Conservation (phyloP, 2,329 filamentous ascomycete species). For the Cryphonectria radicalis region DNA sequence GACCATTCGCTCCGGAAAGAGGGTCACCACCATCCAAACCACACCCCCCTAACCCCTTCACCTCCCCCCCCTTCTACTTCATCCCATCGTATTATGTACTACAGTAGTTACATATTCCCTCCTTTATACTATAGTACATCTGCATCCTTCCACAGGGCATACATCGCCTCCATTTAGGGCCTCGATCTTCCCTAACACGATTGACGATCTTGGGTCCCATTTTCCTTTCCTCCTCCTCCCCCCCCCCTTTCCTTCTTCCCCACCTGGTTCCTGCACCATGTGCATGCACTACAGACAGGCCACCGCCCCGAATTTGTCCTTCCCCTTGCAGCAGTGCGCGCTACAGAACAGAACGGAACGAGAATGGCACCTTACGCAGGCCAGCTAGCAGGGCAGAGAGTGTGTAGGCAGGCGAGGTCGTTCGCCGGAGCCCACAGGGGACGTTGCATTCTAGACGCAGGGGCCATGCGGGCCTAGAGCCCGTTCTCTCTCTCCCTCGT, state of each 20-base stretch:
- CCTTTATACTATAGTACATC: not conserved
- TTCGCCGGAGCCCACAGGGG: no score
- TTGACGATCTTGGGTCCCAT: not conserved
- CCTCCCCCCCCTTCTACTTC: not conserved
- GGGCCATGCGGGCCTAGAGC: not conserved
- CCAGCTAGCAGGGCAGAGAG: not conserved
- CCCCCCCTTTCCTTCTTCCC: not conserved
- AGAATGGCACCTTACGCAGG: not conserved
- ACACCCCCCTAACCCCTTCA: not conserved
- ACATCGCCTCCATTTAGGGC: not conserved
- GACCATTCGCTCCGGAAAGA: constrained; percentile 1
- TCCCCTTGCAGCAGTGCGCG: not conserved
- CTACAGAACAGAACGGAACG: not conserved
- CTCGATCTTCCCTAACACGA: not conserved
- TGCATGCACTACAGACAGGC: not conserved
- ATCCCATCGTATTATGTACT: not conserved
- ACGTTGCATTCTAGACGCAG: not conserved
- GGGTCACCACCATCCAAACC: not conserved
- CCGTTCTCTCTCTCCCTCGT: not conserved
- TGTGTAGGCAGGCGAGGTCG: not conserved
- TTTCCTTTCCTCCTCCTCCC: not conserved
- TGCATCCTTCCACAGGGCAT: not conserved
- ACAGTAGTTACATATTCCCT: not conserved
- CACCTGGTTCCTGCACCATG: constrained; percentile 4
- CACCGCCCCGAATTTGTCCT: not conserved